A percentile compares a stretch with the other conserved stretches of the same genome.
These are phyloP conservation scores for Williopsis jadinii DNA, from an alignment of 1,139 yeast species.

Conservation along the genomic window DNA sequence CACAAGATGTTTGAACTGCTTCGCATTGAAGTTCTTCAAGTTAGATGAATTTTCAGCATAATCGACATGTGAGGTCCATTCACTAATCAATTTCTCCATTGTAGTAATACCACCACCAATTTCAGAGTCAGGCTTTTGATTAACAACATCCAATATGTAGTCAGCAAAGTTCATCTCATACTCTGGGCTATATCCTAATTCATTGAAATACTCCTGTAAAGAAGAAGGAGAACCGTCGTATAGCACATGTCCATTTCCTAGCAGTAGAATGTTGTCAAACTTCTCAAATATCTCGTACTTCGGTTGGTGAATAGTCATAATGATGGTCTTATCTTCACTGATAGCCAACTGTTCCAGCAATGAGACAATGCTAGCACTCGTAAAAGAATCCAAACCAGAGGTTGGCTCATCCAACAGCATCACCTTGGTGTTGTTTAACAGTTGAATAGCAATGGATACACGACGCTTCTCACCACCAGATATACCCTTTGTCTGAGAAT, in stretches of 20 bases:
- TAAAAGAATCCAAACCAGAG: slow-evolving; percentile 77
- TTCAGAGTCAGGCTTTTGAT: slow-evolving; percentile 31
- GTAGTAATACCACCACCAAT: slow-evolving; percentile 29
- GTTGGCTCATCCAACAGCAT: slow-evolving; percentile 79
- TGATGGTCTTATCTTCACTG: slow-evolving; percentile 58
- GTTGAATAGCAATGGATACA: slow-evolving; percentile 79
- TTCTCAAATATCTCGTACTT: slow-evolving; percentile 52
- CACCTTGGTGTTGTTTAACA: slow-evolving; percentile 58
- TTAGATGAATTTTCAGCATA: slow-evolving; percentile 13
- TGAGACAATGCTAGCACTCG: slow-evolving; percentile 57
- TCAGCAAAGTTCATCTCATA: slow-evolving; percentile 62
- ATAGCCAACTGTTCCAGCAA: slow-evolving; percentile 51
- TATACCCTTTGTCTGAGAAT: slow-evolving; percentile 84
- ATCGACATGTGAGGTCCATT: slow-evolving; percentile 21
- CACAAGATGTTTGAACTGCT: neutral
- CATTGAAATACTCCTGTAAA: slow-evolving; percentile 37
- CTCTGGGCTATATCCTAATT: slow-evolving; percentile 48
- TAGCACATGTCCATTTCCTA: slow-evolving; percentile 53
- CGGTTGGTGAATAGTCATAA: slow-evolving; percentile 84
- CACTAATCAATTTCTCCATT: slow-evolving; percentile 23
- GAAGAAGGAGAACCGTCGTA: slow-evolving; percentile 46
- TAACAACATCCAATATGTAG: slow-evolving; percentile 63
- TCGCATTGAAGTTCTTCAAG: slow-evolving; percentile 17
- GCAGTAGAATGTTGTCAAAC: slow-evolving; percentile 61
- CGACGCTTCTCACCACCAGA: slow-evolving; percentile 92